Conservation (phyloP, 2,329 filamentous ascomycete species). For the Sporothrix dimorphospora region DNA sequence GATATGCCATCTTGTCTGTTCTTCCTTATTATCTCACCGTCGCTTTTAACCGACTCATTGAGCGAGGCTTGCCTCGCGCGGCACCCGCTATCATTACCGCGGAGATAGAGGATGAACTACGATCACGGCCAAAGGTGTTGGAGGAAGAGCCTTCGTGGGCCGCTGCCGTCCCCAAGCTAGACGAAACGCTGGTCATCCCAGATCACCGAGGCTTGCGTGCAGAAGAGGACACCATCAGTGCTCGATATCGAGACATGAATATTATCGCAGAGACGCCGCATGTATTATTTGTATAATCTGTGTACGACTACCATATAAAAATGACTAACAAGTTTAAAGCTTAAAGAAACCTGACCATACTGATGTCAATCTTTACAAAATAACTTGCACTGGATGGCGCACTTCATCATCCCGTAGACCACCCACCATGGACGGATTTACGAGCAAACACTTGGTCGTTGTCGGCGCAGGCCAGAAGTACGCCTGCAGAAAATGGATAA, state of each 20-base stretch:
- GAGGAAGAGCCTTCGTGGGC: conserved; percentile 14
- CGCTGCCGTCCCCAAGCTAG: not conserved
- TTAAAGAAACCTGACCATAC: too few relatives aligned
- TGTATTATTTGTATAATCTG: conserved; percentile 12
- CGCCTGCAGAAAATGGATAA: not conserved
- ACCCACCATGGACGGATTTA: conserved; percentile 24
- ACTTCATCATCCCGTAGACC: conserved; percentile 24
- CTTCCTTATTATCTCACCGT: conserved; percentile 19
- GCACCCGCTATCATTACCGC: not conserved
- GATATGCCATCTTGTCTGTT: conserved; percentile 20
- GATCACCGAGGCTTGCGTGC: not conserved
- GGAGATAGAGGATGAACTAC: conserved; percentile 12
- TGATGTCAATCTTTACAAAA: not conserved
- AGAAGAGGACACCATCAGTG: conserved; percentile 5
- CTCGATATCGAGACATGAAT: not conserved
- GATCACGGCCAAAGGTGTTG: not conserved
- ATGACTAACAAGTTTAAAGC: too few relatives aligned
- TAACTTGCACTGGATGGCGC: not conserved
- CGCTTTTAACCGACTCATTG: conserved; percentile 16
- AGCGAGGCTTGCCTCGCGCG: not conserved
- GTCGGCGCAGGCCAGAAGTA: not conserved
- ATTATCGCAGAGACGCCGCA: conserved; percentile 21
- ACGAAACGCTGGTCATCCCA: conserved; percentile 5
- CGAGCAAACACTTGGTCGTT: conserved; percentile 20
- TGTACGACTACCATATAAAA: not conserved